Evolutionary conservation across 495 filamentous ascomycete genomes (phyloP), one percentile per base, ranked within the genome.

Genomic region (Aspergillus affinis): DNA sequence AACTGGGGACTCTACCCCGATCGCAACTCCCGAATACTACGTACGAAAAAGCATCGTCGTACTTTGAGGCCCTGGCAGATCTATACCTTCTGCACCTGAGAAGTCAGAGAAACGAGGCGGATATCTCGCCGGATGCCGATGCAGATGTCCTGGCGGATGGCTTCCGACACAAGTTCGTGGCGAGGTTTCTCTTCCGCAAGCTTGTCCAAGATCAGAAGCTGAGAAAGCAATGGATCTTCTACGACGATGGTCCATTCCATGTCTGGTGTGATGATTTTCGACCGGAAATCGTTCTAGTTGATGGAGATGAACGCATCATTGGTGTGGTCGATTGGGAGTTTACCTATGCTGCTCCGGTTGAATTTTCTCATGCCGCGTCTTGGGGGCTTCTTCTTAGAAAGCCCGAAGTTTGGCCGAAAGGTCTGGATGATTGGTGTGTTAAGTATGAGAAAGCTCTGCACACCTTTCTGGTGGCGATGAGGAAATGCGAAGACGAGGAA

Each of bases 321-420:
- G 58, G 59, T 4, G 63, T 61, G 2, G 45, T 59, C 9, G 47
- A 64, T 50, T 64, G 62, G 62, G 58, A 55, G 45, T 60, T 54
- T 57, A 48, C 54, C 8, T 64, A 64, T 47, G 32, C 56, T 7
- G 61, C 56, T 5, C 61, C 61, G 9, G 46, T 44, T 18, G 61
- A 63, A 21, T 68, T 65, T 54, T 19, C 61, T 9, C 65, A 70
- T 23, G 70, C 73, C 12, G 3, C 49, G 13, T 19, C 49, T 0
- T 79, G 70, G 71, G 78, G 77, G 77, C 68, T 81, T 19, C 68
- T 79, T 20, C 55, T 79, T 1, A 58, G 72, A 18, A 46, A 26
- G 20, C 72, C 74, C 0, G 74, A 79, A 21, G 21, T 50, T 48
- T 59, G 60, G 65, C n/a, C 51, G 15, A 0, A 53, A 5, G 64